A percentile compares a stretch with the other conserved stretches of the same genome.
Evolutionary conservation across 305 asterid genomes (phyloP).

Genomic region (Solanum hybrid): DNA sequence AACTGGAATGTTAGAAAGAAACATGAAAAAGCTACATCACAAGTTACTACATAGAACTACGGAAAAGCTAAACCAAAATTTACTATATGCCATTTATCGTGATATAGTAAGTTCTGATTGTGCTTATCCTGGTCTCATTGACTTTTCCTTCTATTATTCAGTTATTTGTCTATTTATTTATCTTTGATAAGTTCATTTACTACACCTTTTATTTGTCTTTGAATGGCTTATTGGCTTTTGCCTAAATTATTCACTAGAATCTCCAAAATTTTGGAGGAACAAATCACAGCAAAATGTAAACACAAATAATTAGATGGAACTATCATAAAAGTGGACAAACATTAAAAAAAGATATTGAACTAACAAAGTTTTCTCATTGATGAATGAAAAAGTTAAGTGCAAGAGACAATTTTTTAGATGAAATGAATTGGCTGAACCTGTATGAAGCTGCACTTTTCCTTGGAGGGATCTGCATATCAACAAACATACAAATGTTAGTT

Average conservation of each 20-base stretch:
- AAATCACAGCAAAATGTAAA: not conserved
- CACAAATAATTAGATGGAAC: not conserved
- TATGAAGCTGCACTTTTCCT: conserved; percentile 77
- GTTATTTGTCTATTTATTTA: not conserved
- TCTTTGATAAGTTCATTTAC: not conserved
- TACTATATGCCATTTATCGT: not conserved
- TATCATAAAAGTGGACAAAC: not conserved
- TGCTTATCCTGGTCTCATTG: not conserved
- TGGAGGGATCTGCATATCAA: conserved; percentile 70
- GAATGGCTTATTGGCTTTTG: not conserved
- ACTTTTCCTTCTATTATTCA: not conserved
- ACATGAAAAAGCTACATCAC: not conserved
- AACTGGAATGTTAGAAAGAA: not conserved
- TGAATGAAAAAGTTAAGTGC: not conserved
- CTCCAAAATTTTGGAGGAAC: not conserved
- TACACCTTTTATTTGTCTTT: not conserved
- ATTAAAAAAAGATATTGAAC: not conserved
- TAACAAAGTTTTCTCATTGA: not conserved
- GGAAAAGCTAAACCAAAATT: not conserved
- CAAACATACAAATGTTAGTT: not conserved
- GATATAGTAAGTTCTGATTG: not conserved
- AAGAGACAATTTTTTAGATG: not conserved
- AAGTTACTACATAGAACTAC: not conserved
- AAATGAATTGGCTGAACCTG: conserved; percentile 40
- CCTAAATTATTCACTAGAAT: not conserved